Conservation (phyloP, 805 yeast species). For the Metschnikowia drakensbergensis region DNA sequence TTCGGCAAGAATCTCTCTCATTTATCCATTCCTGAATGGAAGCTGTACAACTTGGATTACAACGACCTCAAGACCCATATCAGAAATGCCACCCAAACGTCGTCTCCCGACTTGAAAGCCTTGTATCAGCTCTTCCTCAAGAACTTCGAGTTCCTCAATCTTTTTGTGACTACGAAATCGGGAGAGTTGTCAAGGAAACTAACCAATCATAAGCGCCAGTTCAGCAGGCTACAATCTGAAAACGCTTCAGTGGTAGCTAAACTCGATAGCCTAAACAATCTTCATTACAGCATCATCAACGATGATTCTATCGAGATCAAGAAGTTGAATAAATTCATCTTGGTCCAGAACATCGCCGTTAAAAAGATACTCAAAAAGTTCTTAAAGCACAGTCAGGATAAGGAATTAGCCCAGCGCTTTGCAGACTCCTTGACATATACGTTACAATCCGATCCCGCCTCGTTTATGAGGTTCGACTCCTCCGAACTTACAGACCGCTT, state of each 20-base stretch:
- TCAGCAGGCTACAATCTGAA: constrained; percentile 9
- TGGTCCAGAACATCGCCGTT: constrained; percentile 70
- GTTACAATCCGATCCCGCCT: constrained; percentile 42
- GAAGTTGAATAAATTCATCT: constrained; percentile 63
- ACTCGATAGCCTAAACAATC: constrained; percentile 24
- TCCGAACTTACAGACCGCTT: constrained; percentile 55
- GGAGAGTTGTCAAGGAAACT: constrained; percentile 58
- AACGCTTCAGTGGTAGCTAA: constrained; percentile 8
- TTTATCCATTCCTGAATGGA: constrained; percentile 87
- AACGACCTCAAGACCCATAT: constrained; percentile 69
- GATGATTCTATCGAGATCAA: constrained; percentile 48
- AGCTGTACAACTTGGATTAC: constrained; percentile 76
- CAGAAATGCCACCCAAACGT: constrained; percentile 47
- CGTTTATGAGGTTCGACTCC: constrained; percentile 60
- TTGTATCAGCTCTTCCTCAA: constrained; percentile 42
- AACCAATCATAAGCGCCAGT: constrained; percentile 27
- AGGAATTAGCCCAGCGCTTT: constrained; percentile 21
- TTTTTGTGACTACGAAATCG: constrained; percentile 63
- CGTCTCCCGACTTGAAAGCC: constrained; percentile 29
- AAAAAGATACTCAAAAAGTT: constrained; percentile 73
- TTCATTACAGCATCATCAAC: constrained; percentile 34
- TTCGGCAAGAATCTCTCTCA: constrained; percentile 74
- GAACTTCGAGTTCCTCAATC: constrained; percentile 56
- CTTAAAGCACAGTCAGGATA: constrained; percentile 39
- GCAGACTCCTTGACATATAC: constrained; percentile 33